Base-by-base conservation (phyloP, 2,329 filamentous ascomycete species). In the Ceratocystis colombiana region DNA sequence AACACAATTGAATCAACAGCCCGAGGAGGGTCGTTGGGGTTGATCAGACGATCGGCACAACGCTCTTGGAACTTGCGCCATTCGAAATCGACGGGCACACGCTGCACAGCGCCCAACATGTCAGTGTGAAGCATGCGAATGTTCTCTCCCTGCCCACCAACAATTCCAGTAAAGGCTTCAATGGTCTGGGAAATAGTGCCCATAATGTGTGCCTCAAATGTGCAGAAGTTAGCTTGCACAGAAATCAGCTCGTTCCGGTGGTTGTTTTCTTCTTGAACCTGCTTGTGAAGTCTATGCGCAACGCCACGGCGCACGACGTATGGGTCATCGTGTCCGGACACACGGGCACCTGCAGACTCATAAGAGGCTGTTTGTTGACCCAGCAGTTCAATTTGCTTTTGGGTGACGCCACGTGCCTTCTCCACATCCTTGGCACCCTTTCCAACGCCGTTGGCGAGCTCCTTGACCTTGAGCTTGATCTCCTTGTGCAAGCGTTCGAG, bases 391-490 rank as follows among this genome's bases (percentile, higher is more conserved):
- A 99, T 96, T 71, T 96, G 90, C 79, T 96, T 96, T 79, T 99
- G 93, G 0, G 93, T 96, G 5, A 78, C 79, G 71, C 86, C 85
- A 68, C 93, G 88, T 7, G 90, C 86, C 79, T 96, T 96, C 69
- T 96, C 90, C 25, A 99, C 91, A 63, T 90, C 85, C 79, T 97
- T 99, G 70, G 89, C 85, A 17, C 87, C 84, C 79, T 95, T 96
- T 68, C 86, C 83, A 25, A 89, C 90, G 7, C 93, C 92, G 69
- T 85, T 82, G 55, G 84, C 82, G 62, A 99, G 82, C 77, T 96
- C 92, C 80, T 97, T 97, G 69, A 84, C 82, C 80, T 97, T 97
- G 78, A 88, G 86, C 82, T 97, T 99, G 80, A 99, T 94, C 75
- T 97, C 94, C 75, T 90, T 87, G 79, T 97, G 92, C 62, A 99